Conservation (phyloP, 1,284 basidiomycete genomes). For the Cutaneotrichosporon cavernicola region DNA sequence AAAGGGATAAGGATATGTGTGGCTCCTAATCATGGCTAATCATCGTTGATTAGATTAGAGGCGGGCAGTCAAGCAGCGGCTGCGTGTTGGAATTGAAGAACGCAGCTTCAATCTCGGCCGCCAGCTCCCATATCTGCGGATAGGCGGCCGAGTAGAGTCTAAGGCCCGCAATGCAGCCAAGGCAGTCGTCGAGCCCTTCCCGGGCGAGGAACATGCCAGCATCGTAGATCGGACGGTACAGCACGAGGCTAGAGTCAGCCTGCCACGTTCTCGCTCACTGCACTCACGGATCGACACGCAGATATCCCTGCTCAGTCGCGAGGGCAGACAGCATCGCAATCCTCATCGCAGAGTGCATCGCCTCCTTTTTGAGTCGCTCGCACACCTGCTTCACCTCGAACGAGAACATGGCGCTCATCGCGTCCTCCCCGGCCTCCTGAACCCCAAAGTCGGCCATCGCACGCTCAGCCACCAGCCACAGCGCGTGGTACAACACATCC, state of each 20-base stretch:
- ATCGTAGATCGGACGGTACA: slow-evolving; percentile 78
- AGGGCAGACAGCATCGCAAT: slow-evolving; percentile 74
- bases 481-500: slow-evolving; percentile 84
- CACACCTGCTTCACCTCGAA: slow-evolving; percentile 64
- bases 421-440: slow-evolving; percentile 56
- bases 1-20: background rate
- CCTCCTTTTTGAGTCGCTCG: slow-evolving; percentile 72
- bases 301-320: slow-evolving; percentile 75
- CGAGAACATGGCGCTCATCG: slow-evolving; percentile 15
- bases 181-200: slow-evolving; percentile 74
- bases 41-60: background rate
- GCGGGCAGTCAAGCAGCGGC: background rate
- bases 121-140: slow-evolving; percentile 77
- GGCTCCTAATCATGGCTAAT: background rate
- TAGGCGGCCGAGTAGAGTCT: slow-evolving; percentile 69
- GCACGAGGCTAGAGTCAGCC: slow-evolving; percentile 58
- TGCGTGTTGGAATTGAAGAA: slow-evolving; percentile 12
- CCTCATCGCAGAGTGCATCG: slow-evolving; percentile 75
- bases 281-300: slow-evolving; percentile 59
- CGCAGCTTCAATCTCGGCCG: slow-evolving; percentile 57
- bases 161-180: slow-evolving; percentile 76
- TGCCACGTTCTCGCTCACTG: background rate
- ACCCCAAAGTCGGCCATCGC: slow-evolving; percentile 76
- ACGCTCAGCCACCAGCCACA: slow-evolving; percentile 62
- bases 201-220: slow-evolving; percentile 77